These are phyloP conservation scores for Acer saccharum DNA, from an alignment of 345 rosid species.

Conservation along the genomic window DNA sequence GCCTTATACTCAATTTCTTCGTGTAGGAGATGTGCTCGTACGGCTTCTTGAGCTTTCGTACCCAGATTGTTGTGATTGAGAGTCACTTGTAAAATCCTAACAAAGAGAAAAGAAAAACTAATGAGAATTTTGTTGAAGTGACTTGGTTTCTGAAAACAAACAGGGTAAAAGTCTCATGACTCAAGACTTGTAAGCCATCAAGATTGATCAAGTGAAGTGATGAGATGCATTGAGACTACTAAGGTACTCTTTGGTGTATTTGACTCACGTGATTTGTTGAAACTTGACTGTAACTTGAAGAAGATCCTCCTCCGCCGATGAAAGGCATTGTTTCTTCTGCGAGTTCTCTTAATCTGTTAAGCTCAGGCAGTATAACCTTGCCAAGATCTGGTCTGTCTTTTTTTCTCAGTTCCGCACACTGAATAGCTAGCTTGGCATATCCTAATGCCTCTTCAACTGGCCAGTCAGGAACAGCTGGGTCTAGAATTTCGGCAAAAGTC, in stretches of 20 bases:
- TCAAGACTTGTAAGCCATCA: too few relatives aligned
- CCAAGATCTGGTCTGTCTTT: slow-evolving; percentile 93
- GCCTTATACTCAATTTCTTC: slow-evolving; percentile 17
- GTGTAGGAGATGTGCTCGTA: slow-evolving; percentile 28
- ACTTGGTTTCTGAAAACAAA: background rate
- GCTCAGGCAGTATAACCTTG: slow-evolving; percentile 62
- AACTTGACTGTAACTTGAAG: slow-evolving; percentile 29
- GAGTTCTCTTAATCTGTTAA: slow-evolving; percentile 59
- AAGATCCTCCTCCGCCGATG: slow-evolving; percentile 28
- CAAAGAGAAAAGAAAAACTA: background rate
- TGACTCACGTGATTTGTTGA: slow-evolving; percentile 44
- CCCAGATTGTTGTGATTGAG: slow-evolving; percentile 30
- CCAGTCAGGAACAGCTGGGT: slow-evolving; percentile 70
- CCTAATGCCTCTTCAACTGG: slow-evolving; percentile 64
- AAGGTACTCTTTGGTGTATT: too few relatives aligned
- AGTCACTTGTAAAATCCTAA: slow-evolving; percentile 48
- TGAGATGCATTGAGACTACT: too few relatives aligned
- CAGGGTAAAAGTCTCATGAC: too few relatives aligned
- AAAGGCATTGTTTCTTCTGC: slow-evolving; percentile 56
- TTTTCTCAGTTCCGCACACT: slow-evolving; percentile 75
- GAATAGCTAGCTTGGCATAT: slow-evolving; percentile 63
- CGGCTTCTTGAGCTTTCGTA: slow-evolving; percentile 36
- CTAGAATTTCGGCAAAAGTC: slow-evolving; percentile 50
- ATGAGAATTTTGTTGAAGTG: background rate
- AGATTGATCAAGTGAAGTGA: too few relatives aligned